phyloP scores from a whole-genome alignment of 495 filamentous ascomycete genomes.

The Arthonia radiata region DNA sequence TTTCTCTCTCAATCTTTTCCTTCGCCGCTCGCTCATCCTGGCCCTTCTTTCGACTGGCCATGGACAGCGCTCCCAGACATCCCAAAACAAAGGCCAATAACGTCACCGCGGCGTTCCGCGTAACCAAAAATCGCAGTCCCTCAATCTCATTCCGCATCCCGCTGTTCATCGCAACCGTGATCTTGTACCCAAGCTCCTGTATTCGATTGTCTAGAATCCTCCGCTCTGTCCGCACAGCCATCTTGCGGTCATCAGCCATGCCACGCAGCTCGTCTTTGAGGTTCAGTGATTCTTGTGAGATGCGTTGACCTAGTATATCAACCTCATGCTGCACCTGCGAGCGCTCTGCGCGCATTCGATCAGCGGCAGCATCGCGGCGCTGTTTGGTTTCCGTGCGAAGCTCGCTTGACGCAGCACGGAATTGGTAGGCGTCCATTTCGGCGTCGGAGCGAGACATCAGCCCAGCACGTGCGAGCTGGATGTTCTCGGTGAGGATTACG shows the following conservation, averaged over 20 bases:
- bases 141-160: constrained; percentile 82
- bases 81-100: no score
- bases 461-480: constrained; percentile 49
- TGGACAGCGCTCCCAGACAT: no score
- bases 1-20: no score
- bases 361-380: constrained; percentile 27
- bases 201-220: constrained; percentile 58
- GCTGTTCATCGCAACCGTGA: constrained; percentile 61
- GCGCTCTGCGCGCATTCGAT: constrained; percentile 52
- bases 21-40: no score
- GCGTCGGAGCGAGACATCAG: constrained; percentile 58
- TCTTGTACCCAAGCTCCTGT: constrained; percentile 82
- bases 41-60: no score
- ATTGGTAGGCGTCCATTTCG: constrained; percentile 82
- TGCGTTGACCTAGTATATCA: constrained; percentile 65
- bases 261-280: constrained; percentile 81
- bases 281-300: constrained; percentile 52
- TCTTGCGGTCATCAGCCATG: constrained; percentile 89
- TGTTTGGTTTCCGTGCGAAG: constrained; percentile 55
- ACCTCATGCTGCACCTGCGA: constrained; percentile 73
- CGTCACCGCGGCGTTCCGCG: constrained; percentile 63
- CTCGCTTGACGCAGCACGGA: constrained; percentile 82
- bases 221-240: constrained; percentile 70
- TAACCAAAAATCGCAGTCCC: constrained; percentile 71
- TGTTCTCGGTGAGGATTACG: constrained; percentile 45